Evolutionary conservation across 2,329 filamentous ascomycete genomes (phyloP), one percentile per base, ranked within the genome.

Genomic region (Ophiostoma piceae): DNA sequence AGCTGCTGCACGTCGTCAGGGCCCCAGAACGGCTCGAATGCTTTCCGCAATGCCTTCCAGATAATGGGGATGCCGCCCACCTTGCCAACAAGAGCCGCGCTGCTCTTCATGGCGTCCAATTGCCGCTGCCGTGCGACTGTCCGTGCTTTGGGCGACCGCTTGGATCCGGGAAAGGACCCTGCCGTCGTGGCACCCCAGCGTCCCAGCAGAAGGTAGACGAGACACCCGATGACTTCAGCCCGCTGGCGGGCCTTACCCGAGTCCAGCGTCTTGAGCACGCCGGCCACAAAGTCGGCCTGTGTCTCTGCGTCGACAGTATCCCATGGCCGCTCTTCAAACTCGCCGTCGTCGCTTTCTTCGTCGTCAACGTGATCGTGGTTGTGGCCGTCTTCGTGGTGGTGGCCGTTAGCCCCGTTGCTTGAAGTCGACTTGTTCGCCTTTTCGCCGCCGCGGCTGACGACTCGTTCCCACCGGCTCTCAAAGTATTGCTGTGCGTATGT

Each of bases 401-500:
- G 19, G 3, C 35, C 35, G 19, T 37, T 41, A n/a, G 2, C 11
- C n/a, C 64, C 11, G 7, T 14, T 43, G 22, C 19, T 26, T 57
- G n/a, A 14, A 14, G n/a, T 5, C 26, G 51, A 3, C 77, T 67
- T 82, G 77, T n/a, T 39, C 12, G 39, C 12, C 12, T 41, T 41
- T 32, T 32, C 11, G 47, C 80, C 71, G 41, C n/a, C 39, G 22
- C 70, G 76, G 66, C 73, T 76, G 67, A 70, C 80, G 71, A 86
- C 84, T 29, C 84, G 82, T 74, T 85, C 80, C 92, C 92, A 97
- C 76, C 89, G 86, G 77, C 87, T 86, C 73, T 93, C 87, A 76
- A 96, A 98, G 1, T 89, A 88, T 51, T 87, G 84, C 76, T 92
- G 91, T 26, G 91, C 89, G 68, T 89, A 87, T 68, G 91, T 85